A percentile compares a stretch with the other conserved stretches of the same genome.
Conservation (phyloP, 1,284 basidiomycete genomes). For the Irpex lacteus region DNA sequence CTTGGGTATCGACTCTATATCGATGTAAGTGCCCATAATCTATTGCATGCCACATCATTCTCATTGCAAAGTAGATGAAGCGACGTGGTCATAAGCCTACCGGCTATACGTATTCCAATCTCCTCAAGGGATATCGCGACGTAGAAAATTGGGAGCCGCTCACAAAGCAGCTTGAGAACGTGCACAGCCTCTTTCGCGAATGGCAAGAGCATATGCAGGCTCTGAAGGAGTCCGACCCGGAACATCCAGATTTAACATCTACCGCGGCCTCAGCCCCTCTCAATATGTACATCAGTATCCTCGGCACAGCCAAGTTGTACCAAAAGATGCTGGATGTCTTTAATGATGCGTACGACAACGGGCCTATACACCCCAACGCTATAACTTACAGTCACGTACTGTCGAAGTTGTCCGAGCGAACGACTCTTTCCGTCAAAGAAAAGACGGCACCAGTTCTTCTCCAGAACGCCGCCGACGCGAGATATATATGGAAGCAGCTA, state of each 20-base stretch:
- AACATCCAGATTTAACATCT: constrained; percentile 37
- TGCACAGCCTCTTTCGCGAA: constrained; percentile 48
- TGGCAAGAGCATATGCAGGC: constrained; percentile 25
- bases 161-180: constrained; percentile 57
- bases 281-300: constrained; percentile 59
- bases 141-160: constrained; percentile 57
- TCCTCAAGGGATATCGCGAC: constrained; percentile 57
- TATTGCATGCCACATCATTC: background rate
- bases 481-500: constrained; percentile 65
- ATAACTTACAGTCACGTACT: constrained; percentile 64
- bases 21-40: constrained; percentile 49
- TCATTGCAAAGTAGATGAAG: constrained; percentile 59
- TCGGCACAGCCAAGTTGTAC: constrained; percentile 53
- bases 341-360: constrained; percentile 56
- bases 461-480: constrained; percentile 50
- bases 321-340: constrained; percentile 73
- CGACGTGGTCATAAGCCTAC: constrained; percentile 69
- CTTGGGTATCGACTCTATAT: constrained; percentile 58
- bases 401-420: constrained; percentile 39
- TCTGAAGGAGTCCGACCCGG: constrained; percentile 49
- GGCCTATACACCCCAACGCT: constrained; percentile 52
- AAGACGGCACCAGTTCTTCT: background rate
- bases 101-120: constrained; percentile 58
- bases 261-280: constrained; percentile 43
- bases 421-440: constrained; percentile 1